Percentiles rank a stretch among this genome's conserved stretches.
Evolutionary conservation across 176 grass and related monocot genomes (phyloP).

Genomic region (Alloteropsis semialata): DNA sequence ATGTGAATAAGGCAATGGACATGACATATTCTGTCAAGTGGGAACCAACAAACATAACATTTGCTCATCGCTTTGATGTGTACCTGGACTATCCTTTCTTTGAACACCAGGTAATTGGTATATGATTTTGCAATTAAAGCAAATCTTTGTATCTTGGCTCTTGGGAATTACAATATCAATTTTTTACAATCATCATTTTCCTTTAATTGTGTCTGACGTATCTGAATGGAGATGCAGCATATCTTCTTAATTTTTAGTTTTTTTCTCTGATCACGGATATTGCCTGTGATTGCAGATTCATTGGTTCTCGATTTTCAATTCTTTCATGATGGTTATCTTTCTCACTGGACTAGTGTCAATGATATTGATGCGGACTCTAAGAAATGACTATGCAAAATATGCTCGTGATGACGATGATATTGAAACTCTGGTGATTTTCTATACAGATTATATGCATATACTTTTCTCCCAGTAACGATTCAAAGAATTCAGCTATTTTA

Average conservation of each 20-base stretch:
- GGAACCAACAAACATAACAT: conserved; percentile 55
- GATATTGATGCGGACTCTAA: conserved; percentile 94
- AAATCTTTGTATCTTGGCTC: not conserved
- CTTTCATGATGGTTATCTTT: conserved; percentile 99
- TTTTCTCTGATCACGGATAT: conserved; percentile 9
- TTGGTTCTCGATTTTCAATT: conserved; percentile 99
- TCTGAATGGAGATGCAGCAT: not conserved
- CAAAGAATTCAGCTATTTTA: not conserved
- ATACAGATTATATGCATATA: not conserved
- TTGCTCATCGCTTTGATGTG: conserved; percentile 70
- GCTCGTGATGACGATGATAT: conserved; percentile 89
- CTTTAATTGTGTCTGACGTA: not conserved
- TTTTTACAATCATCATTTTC: not conserved
- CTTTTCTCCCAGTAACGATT: not conserved
- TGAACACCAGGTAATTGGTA: conserved; percentile 61
- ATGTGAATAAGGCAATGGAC: conserved; percentile 56
- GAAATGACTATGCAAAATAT: conserved; percentile 99
- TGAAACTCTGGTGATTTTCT: conserved; percentile 79
- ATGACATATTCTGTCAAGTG: conserved; percentile 80
- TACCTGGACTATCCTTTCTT: conserved; percentile 84
- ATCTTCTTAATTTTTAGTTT: not conserved
- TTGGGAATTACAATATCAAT: not conserved
- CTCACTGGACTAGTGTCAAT: conserved; percentile 93
- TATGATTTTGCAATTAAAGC: not conserved
- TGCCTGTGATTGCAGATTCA: conserved; percentile 60